Conservation (phyloP, 495 filamentous ascomycete genomes). For the Aspergillus biplanus region DNA sequence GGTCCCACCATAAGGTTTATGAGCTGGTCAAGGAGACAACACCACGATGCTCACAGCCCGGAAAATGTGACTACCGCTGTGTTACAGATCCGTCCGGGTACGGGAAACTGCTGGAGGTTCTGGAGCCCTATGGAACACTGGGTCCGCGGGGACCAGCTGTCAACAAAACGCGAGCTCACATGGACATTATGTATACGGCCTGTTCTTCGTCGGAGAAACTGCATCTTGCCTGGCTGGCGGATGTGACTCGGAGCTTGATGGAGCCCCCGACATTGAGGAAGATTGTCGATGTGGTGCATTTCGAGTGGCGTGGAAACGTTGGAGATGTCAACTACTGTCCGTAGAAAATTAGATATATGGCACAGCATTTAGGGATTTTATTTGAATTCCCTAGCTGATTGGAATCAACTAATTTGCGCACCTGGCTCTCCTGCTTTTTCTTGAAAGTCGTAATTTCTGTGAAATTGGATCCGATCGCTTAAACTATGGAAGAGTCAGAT, state of each 20-base stretch:
- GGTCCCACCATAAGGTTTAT: slow-evolving; percentile 31
- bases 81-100: slow-evolving; percentile 13
- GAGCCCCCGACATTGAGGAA: slow-evolving; percentile 23
- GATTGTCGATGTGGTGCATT: slow-evolving; percentile 33
- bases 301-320: slow-evolving; percentile 26
- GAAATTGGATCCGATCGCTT: no score
- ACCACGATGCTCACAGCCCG: neutral
- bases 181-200: slow-evolving; percentile 25
- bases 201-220: slow-evolving; percentile 14
- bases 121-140: slow-evolving; percentile 28
- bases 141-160: slow-evolving; percentile 11
- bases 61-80: slow-evolving; percentile 19
- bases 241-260: slow-evolving; percentile 28
- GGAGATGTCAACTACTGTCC: slow-evolving; percentile 28
- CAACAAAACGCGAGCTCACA: slow-evolving; percentile 16
- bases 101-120: slow-evolving; percentile 18
- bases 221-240: slow-evolving; percentile 33
- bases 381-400: no score
- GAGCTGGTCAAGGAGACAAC: slow-evolving; percentile 19
- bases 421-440: no score
- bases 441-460: no score
- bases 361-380: no score
- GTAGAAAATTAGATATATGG: no score
- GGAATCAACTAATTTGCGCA: no score
- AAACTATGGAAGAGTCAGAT: no score